Conservation (phyloP, 73 alveolate species). For the Halteria grandinella region DNA sequence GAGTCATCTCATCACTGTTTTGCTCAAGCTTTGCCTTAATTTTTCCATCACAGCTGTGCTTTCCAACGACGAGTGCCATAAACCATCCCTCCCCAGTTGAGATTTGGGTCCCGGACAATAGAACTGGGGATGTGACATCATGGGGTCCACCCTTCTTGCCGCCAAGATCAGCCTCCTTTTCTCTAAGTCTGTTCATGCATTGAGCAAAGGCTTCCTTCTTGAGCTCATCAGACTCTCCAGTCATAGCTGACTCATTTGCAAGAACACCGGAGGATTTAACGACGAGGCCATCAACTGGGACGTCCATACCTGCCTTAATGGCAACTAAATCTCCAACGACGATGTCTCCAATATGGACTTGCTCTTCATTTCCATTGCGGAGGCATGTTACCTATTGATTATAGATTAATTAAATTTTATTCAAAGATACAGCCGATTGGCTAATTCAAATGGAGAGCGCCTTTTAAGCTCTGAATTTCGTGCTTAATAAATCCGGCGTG, state of each 20-base stretch:
- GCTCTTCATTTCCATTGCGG: slow-evolving; percentile 84
- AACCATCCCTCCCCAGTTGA: slow-evolving; percentile 80
- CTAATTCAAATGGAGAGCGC: too few species aligned
- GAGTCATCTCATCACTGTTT: slow-evolving; percentile 77
- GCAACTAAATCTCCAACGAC: slow-evolving; percentile 95
- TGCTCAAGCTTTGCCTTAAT: slow-evolving; percentile 42
- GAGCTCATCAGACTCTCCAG: slow-evolving; percentile 80
- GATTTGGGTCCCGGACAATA: slow-evolving; percentile 65
- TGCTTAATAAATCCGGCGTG: too few species aligned
- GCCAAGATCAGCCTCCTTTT: slow-evolving; percentile 44
- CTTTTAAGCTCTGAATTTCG: too few species aligned
- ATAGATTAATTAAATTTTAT: too few species aligned
- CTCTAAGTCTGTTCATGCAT: slow-evolving; percentile 62
- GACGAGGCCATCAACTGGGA: slow-evolving; percentile 93
- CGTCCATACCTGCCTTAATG: slow-evolving; percentile 94
- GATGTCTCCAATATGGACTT: slow-evolving; percentile 82
- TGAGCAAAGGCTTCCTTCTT: slow-evolving; percentile 57
- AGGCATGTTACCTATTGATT: slow-evolving; percentile 58
- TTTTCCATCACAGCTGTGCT: slow-evolving; percentile 74
- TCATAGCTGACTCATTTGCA: slow-evolving; percentile 82
- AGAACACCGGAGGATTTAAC: slow-evolving; percentile 56
- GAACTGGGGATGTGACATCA: slow-evolving; percentile 63
- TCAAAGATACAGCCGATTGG: too few species aligned
- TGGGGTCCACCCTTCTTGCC: slow-evolving; percentile 23
- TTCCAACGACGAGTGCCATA: slow-evolving; percentile 75